Base-by-base conservation (phyloP, 352 stramenopile genomes). In the Phytophthora citricola region DNA sequence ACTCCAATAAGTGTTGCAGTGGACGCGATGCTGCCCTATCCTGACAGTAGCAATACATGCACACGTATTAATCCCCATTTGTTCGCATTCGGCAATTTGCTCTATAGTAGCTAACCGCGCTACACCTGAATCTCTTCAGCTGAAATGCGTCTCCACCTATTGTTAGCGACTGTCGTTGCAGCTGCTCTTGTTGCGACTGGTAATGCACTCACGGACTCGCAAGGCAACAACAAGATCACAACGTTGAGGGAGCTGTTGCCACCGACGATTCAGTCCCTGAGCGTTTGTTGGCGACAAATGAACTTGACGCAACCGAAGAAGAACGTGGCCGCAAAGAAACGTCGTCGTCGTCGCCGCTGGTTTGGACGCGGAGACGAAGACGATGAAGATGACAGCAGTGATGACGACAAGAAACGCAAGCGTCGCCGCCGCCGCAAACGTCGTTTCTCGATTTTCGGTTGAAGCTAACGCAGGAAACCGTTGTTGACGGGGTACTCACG, bases 391-490 rank as follows among this genome's bases (percentile, higher is more conserved):
- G 44, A 50, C 17, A 17, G 2, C 44, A 50, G 44, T 27, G 24
- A 29, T 15, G 26, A 34, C 26, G 24, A 14, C 44, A 15, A 34
- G 14, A 29, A 31, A 14, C 8, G 17, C 44, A 36, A 50, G 4
- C 29, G 32, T 5, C 44, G 11, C 24, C 44, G 44, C 6, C 44
- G 44, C 12, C 44, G 44, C 9, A 26, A 27, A 36, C 44, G 24
- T 36, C 44, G 14, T 36, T 50, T 50, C 44, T 50, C 24, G 2
- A 11, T 50, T 36, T 50, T 50, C n/a, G 38, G n/a, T 50, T 50
- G 3, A 50, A 15, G 27, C 17, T 32, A 31, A 12, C 12, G 12
- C 43, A 36, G 31, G 24, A 26, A 34, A 34, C 12, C 12, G 36
- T 20, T 41, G 36, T 17, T 41, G 14, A 17, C 20, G 15, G 36